A percentile compares a stretch with the other conserved stretches of the same genome.
These are phyloP conservation scores for Astragalus glycyphyllos DNA, from an alignment of 306 rosid species.

Conservation along the genomic window DNA sequence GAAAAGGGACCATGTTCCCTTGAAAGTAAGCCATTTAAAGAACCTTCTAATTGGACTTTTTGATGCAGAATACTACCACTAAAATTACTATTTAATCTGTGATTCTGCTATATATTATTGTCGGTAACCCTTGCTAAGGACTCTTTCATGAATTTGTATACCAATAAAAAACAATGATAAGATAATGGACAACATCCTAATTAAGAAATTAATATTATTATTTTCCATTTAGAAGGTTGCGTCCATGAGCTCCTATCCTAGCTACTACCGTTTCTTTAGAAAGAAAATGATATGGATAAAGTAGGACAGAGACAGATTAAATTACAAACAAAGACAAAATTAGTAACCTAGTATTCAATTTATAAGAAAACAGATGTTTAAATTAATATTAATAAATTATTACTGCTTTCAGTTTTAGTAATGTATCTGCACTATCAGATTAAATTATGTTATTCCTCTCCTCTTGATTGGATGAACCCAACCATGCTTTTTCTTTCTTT, in stretches of 20 bases:
- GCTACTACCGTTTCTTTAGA: neutral
- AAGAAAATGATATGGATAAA: neutral
- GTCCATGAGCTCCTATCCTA: neutral
- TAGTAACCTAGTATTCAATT: neutral
- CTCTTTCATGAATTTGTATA: neutral
- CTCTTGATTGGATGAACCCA: no score
- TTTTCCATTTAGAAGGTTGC: neutral
- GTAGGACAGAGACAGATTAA: slow-evolving; percentile 1
- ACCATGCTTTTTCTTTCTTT: neutral
- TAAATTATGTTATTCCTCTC: neutral
- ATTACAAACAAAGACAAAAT: neutral
- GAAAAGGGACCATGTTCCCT: neutral
- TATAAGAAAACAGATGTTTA: no score
- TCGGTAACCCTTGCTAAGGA: slow-evolving; percentile 1
- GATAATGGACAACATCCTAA: slow-evolving; percentile 12
- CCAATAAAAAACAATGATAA: neutral
- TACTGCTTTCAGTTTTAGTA: neutral
- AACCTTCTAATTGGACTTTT: slow-evolving; percentile 35
- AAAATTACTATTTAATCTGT: slow-evolving; percentile 37
- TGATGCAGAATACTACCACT: slow-evolving; percentile 35
- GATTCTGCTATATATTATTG: neutral
- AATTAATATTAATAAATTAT: no score
- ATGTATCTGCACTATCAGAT: neutral
- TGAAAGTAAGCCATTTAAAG: slow-evolving; percentile 36
- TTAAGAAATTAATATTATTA: no score